Conservation (phyloP, 2,329 filamentous ascomycete genomes). For the Immersiporthe knoxdaviesiana region DNA sequence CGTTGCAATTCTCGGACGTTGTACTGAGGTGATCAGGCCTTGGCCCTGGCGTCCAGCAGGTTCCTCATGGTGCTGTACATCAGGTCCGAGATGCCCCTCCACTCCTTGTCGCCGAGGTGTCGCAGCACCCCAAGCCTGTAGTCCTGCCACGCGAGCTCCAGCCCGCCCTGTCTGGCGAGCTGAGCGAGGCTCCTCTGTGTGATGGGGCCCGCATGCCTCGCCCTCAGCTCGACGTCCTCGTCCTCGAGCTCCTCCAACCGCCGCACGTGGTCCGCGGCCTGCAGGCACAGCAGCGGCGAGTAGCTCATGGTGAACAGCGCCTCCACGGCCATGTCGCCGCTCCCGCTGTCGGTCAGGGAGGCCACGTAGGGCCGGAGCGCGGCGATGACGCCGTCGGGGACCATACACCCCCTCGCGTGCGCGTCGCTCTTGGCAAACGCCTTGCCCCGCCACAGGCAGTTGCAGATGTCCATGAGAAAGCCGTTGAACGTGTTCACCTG, state of each 20-base stretch:
- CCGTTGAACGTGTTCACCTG: slow-evolving; percentile 77
- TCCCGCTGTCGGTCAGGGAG: slow-evolving; percentile 45
- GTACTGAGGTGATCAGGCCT: slow-evolving; percentile 1
- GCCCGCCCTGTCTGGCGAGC: slow-evolving; percentile 67
- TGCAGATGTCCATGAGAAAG: slow-evolving; percentile 85
- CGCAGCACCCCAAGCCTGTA: slow-evolving; percentile 75
- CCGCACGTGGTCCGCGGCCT: slow-evolving; percentile 59
- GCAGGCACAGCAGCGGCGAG: slow-evolving; percentile 59
- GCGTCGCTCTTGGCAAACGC: slow-evolving; percentile 69
- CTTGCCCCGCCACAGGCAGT: slow-evolving; percentile 76
- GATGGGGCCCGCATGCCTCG: slow-evolving; percentile 68
- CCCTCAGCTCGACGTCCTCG: slow-evolving; percentile 44
- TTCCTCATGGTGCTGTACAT: slow-evolving; percentile 84
- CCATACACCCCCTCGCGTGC: slow-evolving; percentile 61
- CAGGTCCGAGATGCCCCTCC: slow-evolving; percentile 68
- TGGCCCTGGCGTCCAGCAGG: slow-evolving; percentile 56
- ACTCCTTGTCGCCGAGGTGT: slow-evolving; percentile 66
- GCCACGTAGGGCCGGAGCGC: slow-evolving; percentile 53
- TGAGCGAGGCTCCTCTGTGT: slow-evolving; percentile 67
- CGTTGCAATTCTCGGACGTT: neutral
- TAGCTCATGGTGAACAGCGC: slow-evolving; percentile 62
- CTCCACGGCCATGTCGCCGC: slow-evolving; percentile 46
- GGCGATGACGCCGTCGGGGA: slow-evolving; percentile 49
- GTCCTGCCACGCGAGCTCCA: slow-evolving; percentile 70
- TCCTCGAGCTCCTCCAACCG: slow-evolving; percentile 60